Evolutionary conservation across 2,329 filamentous ascomycete species (phyloP), one percentile per base, ranked within the genome.

Genomic region (Colletotrichum shisoi): DNA sequence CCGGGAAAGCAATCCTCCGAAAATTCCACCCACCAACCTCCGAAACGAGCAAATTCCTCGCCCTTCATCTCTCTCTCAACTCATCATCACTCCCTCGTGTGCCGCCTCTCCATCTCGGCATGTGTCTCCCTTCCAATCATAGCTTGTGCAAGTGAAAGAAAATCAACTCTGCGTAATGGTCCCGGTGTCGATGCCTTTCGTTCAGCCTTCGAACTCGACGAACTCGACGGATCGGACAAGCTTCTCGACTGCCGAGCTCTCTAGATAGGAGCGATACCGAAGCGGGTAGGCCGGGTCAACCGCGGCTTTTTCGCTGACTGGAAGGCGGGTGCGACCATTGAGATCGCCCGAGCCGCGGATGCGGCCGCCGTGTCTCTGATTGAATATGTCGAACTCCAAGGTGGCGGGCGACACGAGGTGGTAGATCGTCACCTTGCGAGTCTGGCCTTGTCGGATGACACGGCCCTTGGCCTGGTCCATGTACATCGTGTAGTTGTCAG

Each of bases 391-490:
- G n/a, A 79, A 79, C 64, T 82, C 80, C 12, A 81, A 70, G 0
- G 79, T 82, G 54, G 74, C 72, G 19, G 72, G 73, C 1, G 76
- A 75, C 15, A 79, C 72, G 37, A 82, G 77, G 65, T 81, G 79
- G 59, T 80, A 81, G 11, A 82, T 69, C 7, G 73, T 59, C 3
- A 83, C 80, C 1, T 62, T 57, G 59, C 76, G 77, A 13, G 48
- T 63, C 74, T 83, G 81, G 5, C 79, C 79, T n/a, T 74, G 72
- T 3, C 81, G 78, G 31, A 79, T 68, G 59, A 74, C 78, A 2
- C 81, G 74, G 0, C 80, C 81, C 54, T 71, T 72, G 2, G 80
- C 80, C 70, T 83, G 81, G 40, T 74, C 72, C 70, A 81, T 76
- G 52, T 74, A 76, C 52, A 74, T 73, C 9, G 77, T 72, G 54